A percentile compares a stretch with the other conserved stretches of the same genome.
These are phyloP conservation scores for Solanum clarkiae DNA, from an alignment of 257 asterid genomes.

Conservation along the genomic window DNA sequence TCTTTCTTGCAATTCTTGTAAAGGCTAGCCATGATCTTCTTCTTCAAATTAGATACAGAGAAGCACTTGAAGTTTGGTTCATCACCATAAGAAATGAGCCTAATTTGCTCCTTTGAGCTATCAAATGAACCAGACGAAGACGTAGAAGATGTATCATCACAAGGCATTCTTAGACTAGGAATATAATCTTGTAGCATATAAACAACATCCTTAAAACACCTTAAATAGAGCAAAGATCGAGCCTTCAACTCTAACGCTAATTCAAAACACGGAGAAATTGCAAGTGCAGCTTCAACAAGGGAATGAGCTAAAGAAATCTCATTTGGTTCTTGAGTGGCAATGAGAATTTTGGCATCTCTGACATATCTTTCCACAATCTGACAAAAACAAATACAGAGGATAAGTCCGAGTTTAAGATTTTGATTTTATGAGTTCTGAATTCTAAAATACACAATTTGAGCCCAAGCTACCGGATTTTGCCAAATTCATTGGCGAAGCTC, in stretches of 20 bases:
- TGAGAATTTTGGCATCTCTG: slow-evolving; percentile 49
- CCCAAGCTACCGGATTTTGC: background rate
- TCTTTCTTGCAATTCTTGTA: slow-evolving; percentile 52
- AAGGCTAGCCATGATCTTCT: slow-evolving; percentile 63
- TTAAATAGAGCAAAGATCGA: slow-evolving; percentile 45
- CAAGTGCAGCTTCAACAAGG: slow-evolving; percentile 50
- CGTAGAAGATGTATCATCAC: slow-evolving; percentile 20
- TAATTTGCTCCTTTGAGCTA: slow-evolving; percentile 41
- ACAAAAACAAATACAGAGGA: background rate
- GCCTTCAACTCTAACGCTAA: slow-evolving; percentile 55
- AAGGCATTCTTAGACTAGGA: slow-evolving; percentile 41
- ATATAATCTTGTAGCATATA: slow-evolving; percentile 62
- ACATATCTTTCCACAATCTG: slow-evolving; percentile 60
- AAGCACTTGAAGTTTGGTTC: slow-evolving; percentile 60
- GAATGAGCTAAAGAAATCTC: slow-evolving; percentile 46
- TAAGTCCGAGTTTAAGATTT: background rate
- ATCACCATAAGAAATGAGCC: slow-evolving; percentile 38
- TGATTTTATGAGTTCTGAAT: background rate
- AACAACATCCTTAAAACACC: slow-evolving; percentile 62
- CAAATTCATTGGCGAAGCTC: background rate
- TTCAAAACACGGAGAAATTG: slow-evolving; percentile 66
- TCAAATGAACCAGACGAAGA: slow-evolving; percentile 43
- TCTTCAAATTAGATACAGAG: slow-evolving; percentile 77
- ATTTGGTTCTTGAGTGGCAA: slow-evolving; percentile 36
- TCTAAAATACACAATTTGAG: background rate